These are phyloP conservation scores for Botrytis deweyae DNA, from an alignment of 2,329 filamentous ascomycete genomes.

Conservation along the genomic window DNA sequence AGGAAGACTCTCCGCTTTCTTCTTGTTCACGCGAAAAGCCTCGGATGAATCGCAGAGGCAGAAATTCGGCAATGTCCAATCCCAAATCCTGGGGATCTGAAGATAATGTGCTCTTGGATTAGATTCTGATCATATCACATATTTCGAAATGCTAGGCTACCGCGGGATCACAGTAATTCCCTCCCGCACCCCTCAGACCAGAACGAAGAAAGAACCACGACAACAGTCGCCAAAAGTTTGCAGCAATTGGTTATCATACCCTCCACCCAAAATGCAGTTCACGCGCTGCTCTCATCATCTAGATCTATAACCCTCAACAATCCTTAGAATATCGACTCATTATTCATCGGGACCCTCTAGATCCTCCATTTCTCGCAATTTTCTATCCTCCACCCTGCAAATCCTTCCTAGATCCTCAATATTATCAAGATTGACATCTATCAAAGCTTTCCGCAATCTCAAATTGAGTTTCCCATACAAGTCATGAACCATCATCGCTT, in stretches of 20 bases:
- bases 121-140: not conserved
- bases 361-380: not conserved
- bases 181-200: no score
- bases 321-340: not conserved
- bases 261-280: not conserved
- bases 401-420: not conserved
- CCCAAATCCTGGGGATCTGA: not conserved
- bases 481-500: not conserved
- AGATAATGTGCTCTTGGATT: not conserved
- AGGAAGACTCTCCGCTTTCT: no score
- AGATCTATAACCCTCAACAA: accelerated
- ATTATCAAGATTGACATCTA: not conserved
- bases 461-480: not conserved
- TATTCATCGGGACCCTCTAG: not conserved
- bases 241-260: not conserved
- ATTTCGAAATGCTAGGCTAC: not conserved
- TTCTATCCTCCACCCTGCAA: not conserved
- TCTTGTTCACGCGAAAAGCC: no score
- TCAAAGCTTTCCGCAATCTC: not conserved
- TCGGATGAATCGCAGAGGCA: no score
- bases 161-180: no score
- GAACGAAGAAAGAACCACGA: not conserved
- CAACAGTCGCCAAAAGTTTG: not conserved
- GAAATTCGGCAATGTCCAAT: not conserved
- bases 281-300: not conserved